Conservation (phyloP, 2,329 filamentous ascomycete genomes). For the Nemania sp. region DNA sequence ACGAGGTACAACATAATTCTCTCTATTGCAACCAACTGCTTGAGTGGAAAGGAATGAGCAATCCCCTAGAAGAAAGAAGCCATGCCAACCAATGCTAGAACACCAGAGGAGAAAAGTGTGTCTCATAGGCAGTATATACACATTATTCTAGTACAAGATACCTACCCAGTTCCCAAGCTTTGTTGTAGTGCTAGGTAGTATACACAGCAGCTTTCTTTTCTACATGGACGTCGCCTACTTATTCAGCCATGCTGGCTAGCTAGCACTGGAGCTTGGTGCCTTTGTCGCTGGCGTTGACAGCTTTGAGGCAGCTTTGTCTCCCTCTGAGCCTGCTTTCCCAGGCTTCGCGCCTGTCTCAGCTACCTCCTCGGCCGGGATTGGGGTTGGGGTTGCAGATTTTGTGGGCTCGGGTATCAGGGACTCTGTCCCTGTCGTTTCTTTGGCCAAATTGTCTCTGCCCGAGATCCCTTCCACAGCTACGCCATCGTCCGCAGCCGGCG, state of each 20-base stretch:
- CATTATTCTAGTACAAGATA: slow-evolving; percentile 22
- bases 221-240: neutral
- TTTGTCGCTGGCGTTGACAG: neutral
- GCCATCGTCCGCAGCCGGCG: slow-evolving; percentile 34
- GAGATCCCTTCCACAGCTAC: slow-evolving; percentile 33
- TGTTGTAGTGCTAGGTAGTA: slow-evolving; percentile 18
- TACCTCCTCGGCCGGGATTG: slow-evolving; percentile 1
- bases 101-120: neutral
- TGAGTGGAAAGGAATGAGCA: neutral
- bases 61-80: neutral
- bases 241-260: slow-evolving; percentile 5
- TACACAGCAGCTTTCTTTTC: neutral
- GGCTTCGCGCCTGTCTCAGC: slow-evolving; percentile 21
- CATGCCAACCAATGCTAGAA: neutral
- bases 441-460: slow-evolving; percentile 30
- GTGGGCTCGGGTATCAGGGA: slow-evolving; percentile 14
- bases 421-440: slow-evolving; percentile 31
- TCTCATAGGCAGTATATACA: slow-evolving; percentile 26
- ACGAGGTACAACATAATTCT: no score
- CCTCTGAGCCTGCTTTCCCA: slow-evolving; percentile 8
- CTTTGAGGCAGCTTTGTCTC: neutral
- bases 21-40: neutral
- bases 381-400: neutral
- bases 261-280: neutral
- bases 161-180: slow-evolving; percentile 2